Evolutionary conservation across 148 eudicot genomes (phyloP), one percentile per base, ranked within the genome.

Genomic region (Simmondsia chinensis): DNA sequence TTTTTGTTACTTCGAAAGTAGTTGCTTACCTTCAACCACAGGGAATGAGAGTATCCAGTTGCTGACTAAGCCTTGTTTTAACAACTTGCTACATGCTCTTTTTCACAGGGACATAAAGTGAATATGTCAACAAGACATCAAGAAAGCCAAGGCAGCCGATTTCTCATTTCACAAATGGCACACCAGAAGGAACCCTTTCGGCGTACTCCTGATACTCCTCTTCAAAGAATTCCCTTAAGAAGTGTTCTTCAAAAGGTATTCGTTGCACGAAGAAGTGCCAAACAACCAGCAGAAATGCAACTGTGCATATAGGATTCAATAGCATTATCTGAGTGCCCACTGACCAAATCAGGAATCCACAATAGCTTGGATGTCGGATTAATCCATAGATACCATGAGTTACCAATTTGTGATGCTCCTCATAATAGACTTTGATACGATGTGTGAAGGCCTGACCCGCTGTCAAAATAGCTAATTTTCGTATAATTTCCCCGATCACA

Each of bases 381-480:
- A 70, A 64, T 48, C 63, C 56, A 60, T 83, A 88, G 45, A 80
- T 54, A 22, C 97, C 91, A 46, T 76, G 69, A 23, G 82, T 88
- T 24, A 88, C 65, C 57, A 88, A 53, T 31, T 50, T 49, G 52
- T 88, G 97, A 37, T 80, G 75, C 50, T 83, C 87, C 41, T 83
- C 94, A 10, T 77, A 94, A 33, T 67, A 49, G 21, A 63, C 45
- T 60, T 69, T 80, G 52, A 88, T 88, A 21, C 71, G 64, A 68
- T 88, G 97, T 12, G 97, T 77, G 59, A 88, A 88, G 42, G 94
- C 66, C 52, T 56, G 75, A 10, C 97, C 94, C 61, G 97, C 97
- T 38, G 94, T 88, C 33, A 88, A 11, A 50, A 88, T 75, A 8
- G 94, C 91, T 55, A 56, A 46, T 54, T 88, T 88, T 22, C 96